A percentile compares a stretch with the other conserved stretches of the same genome.
phyloP scores from a whole-genome alignment of 306 rosid species.

The Sechiopsis laciniata region DNA sequence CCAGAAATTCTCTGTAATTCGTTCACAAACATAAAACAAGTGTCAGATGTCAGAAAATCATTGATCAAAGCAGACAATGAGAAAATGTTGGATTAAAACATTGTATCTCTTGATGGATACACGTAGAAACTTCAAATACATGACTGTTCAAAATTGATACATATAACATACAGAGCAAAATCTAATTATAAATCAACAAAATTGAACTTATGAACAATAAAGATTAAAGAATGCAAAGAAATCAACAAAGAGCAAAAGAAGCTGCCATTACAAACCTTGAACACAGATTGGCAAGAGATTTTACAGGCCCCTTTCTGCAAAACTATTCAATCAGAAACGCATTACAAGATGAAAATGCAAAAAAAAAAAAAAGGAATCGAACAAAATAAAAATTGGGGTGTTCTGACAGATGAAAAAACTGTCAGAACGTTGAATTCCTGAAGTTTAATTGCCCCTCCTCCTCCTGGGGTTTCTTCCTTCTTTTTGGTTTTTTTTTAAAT shows the following conservation, averaged over 20 bases:
- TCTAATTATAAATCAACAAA: background rate
- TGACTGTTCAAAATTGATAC: slow-evolving; percentile 23
- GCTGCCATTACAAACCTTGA: slow-evolving; percentile 8
- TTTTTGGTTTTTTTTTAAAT: slow-evolving; percentile 18
- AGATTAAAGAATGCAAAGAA: too few species aligned
- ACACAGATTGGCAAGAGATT: slow-evolving; percentile 2
- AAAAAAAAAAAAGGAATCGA: slow-evolving; percentile 5
- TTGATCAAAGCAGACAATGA: slow-evolving; percentile 38
- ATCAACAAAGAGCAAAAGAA: too few species aligned
- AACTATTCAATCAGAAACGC: background rate
- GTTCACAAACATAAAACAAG: slow-evolving; percentile 36
- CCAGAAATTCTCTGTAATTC: slow-evolving; percentile 36
- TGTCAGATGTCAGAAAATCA: slow-evolving; percentile 55
- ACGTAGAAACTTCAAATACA: slow-evolving; percentile 47
- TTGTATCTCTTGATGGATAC: slow-evolving; percentile 32
- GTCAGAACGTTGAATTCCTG: slow-evolving; percentile 30
- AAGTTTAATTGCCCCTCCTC: background rate
- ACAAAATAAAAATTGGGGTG: slow-evolving; percentile 29
- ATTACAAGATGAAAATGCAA: too few species aligned
- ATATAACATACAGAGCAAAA: background rate
- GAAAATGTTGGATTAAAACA: too few species aligned
- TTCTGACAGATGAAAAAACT: slow-evolving; percentile 33
- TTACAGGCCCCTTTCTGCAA: slow-evolving; percentile 5
- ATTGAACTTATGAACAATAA: background rate
- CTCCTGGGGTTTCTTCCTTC: slow-evolving; percentile 6